Evolutionary conservation across 1,284 basidiomycete genomes (phyloP).

Genomic region (Sporisorium reilianum): DNA sequence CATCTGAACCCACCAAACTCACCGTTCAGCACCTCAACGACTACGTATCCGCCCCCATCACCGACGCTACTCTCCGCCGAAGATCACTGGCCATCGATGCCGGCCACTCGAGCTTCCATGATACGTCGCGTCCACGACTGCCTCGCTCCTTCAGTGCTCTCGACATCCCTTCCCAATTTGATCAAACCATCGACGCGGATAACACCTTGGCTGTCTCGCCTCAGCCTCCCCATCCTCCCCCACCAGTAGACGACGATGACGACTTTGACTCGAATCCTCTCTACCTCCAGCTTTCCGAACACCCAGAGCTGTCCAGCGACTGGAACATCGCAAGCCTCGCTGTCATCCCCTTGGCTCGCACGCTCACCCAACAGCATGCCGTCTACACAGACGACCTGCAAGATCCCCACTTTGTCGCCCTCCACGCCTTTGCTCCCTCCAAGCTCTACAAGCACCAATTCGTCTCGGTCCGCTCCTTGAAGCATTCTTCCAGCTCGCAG

Average conservation of each 20-base stretch:
- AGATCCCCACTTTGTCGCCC: slow-evolving; percentile 25
- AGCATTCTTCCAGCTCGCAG: neutral
- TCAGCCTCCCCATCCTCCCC: neutral
- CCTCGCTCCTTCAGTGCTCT: slow-evolving; percentile 30
- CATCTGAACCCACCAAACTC: slow-evolving; percentile 16
- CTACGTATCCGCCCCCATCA: slow-evolving; percentile 27
- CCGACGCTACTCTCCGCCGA: slow-evolving; percentile 34
- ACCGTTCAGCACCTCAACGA: slow-evolving; percentile 36
- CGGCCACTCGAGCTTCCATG: slow-evolving; percentile 1
- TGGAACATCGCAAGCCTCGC: slow-evolving; percentile 30
- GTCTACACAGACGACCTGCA: slow-evolving; percentile 5
- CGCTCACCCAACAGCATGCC: slow-evolving; percentile 9
- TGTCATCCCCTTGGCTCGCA: slow-evolving; percentile 23
- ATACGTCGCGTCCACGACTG: slow-evolving; percentile 4
- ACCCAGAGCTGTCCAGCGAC: slow-evolving; percentile 12
- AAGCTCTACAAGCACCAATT: slow-evolving; percentile 43
- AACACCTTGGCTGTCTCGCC: neutral
- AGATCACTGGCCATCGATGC: slow-evolving; percentile 33
- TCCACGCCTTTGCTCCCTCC: slow-evolving; percentile 41
- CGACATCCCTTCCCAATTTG: slow-evolving; percentile 13
- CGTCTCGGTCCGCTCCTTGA: slow-evolving; percentile 35
- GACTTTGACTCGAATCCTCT: slow-evolving; percentile 37
- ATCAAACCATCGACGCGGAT: neutral
- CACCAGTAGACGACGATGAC: slow-evolving; percentile 33
- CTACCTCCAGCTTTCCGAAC: slow-evolving; percentile 31